Base-by-base conservation (phyloP, 2,329 filamentous ascomycete species). In the Nemania sp. region DNA sequence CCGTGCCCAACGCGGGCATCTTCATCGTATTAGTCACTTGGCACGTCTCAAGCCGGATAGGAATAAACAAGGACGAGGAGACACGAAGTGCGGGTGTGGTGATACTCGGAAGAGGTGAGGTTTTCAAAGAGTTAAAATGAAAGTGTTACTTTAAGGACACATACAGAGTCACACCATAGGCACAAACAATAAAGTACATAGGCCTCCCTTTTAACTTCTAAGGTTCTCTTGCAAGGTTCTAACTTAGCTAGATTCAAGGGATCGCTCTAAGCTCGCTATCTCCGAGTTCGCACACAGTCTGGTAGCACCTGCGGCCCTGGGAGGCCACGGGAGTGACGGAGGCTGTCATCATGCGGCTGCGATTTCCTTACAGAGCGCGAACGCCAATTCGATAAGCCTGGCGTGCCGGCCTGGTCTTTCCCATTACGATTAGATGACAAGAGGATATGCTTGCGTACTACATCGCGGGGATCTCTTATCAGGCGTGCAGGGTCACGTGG, bases 361-460 rank as follows among this genome's bases (percentile, higher is more conserved):
- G 49, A 45, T 50, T 30, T 46, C 45, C 49, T 45, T 54, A 51
- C 40, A 61, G 55, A 54, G 54, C 55, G 51, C 33, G 55, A 55
- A 57, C 56, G 52, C 50, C 57, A 52, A 58, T 58, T 50, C 54
- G 52, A 51, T 54, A 56, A 28, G 52, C 45, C 60, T 39, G 49
- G 54, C n/a, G n/a, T n/a, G 56, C 39, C 40, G 55, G 28, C n/a
- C 6, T 11, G 11, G 6, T 6, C 6, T 28, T 6, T 59, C 62
- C 62, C 62, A 66, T 66, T 64, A 69, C 54, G 56, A 59, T 57
- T 63, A 56, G 52, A 68, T 64, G 65, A 60, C 61, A 64, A 49
- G 54, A 50, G 52, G 56, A 64, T 59, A 62, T n/a, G 54, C 56
- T 57, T 52, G 56, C 36, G 49, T 40, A 9, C 43, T 44, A n/a